Conservation (phyloP, 2,329 filamentous ascomycete genomes). For the Kalaharituber pfeilii region DNA sequence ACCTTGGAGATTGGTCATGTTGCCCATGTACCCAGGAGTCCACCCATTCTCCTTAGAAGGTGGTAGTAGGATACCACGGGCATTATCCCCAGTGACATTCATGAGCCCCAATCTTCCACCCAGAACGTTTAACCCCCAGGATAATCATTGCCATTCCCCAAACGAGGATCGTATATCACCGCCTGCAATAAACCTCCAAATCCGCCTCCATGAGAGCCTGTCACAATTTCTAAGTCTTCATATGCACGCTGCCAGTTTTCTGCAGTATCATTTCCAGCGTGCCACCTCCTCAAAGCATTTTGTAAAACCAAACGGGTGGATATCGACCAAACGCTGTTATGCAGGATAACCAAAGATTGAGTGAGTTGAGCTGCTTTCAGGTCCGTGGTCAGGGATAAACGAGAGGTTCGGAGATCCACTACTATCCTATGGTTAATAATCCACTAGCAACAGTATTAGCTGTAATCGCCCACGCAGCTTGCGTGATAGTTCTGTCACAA, state of each 20-base stretch:
- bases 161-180: conserved; percentile 13
- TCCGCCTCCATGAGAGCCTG: conserved; percentile 37
- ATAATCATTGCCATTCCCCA: not conserved
- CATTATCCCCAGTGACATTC: conserved; percentile 18
- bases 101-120: conserved; percentile 15
- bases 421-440: conserved; percentile 46
- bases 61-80: conserved; percentile 12
- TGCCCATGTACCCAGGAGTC: not conserved
- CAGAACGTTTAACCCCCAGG: not conserved
- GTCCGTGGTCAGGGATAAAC: conserved; percentile 61
- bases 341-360: conserved; percentile 60
- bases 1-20: not conserved
- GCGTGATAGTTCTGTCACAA: no score
- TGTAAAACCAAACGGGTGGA: conserved; percentile 48
- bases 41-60: conserved; percentile 5
- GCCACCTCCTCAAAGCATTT: conserved; percentile 33
- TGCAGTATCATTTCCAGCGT: conserved; percentile 35
- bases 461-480: no score
- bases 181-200: conserved; percentile 18
- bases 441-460: conserved; percentile 39
- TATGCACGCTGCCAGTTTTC: conserved; percentile 44
- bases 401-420: conserved; percentile 38
- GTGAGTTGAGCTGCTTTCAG: conserved; percentile 71
- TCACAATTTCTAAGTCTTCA: conserved; percentile 52
- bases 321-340: conserved; percentile 56